Percentiles rank a stretch among this genome's conserved stretches.
phyloP scores from a whole-genome alignment of 306 rosid genomes.

The Purshia tridentata region DNA sequence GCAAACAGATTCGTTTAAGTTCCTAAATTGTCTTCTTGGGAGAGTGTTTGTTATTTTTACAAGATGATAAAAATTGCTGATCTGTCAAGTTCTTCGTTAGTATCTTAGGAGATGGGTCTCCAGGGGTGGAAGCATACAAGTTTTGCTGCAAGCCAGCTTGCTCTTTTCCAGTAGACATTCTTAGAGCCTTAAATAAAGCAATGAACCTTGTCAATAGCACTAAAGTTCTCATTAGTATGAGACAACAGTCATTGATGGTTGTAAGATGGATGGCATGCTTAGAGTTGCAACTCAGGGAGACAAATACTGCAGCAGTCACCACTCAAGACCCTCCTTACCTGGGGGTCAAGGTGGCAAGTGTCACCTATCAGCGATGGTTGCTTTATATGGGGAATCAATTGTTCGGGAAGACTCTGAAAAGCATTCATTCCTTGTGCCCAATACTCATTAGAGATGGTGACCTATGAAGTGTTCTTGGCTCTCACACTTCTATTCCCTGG shows the following conservation, averaged over 20 bases:
- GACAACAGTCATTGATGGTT: background rate
- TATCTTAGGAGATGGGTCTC: background rate
- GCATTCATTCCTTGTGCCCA: background rate
- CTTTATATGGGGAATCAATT: background rate
- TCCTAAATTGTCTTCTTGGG: background rate
- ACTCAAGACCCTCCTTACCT: background rate
- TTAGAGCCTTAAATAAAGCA: background rate
- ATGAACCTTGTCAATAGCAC: background rate
- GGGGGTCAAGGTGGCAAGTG: background rate
- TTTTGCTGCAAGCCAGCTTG: background rate
- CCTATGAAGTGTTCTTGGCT: background rate
- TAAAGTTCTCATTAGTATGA: background rate
- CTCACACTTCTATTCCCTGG: background rate
- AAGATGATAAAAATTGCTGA: background rate
- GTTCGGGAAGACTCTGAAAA: background rate
- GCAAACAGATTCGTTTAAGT: background rate
- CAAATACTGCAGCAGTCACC: background rate
- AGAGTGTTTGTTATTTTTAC: background rate
- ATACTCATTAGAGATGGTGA: background rate
- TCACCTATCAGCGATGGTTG: background rate
- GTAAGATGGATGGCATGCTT: background rate
- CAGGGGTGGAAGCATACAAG: background rate
- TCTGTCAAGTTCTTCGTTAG: background rate
- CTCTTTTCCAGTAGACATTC: background rate
- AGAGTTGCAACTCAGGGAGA: background rate